phyloP scores from a whole-genome alignment of 2,329 filamentous ascomycete genomes.

The Xylaria sp. region DNA sequence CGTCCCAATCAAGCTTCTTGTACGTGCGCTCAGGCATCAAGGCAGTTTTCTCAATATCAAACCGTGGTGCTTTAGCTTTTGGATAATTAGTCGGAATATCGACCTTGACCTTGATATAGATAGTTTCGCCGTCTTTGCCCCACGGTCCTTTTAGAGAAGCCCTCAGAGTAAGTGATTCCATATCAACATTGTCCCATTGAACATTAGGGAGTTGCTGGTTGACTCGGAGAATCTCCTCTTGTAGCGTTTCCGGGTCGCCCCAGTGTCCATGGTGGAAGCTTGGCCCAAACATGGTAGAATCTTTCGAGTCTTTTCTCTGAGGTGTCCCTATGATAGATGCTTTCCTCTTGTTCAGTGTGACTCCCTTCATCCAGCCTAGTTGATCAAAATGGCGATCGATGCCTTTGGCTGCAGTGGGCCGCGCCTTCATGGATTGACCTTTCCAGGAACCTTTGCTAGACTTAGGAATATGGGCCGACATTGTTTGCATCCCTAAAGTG shows the following conservation, averaged over 20 bases:
- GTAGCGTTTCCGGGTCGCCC: conserved; percentile 70
- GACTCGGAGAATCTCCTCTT: conserved; percentile 73
- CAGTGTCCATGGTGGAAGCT: conserved; percentile 66
- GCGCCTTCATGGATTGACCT: conserved; percentile 69
- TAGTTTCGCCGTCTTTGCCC: conserved; percentile 66
- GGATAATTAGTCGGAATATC: conserved; percentile 70
- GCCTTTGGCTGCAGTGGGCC: conserved; percentile 55
- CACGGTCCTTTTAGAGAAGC: conserved; percentile 74
- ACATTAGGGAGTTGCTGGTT: conserved; percentile 72
- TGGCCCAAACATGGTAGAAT: conserved; percentile 63
- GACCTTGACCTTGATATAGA: conserved; percentile 71
- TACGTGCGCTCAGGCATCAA: conserved; percentile 69
- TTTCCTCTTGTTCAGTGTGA: conserved; percentile 70
- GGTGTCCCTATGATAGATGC: conserved; percentile 55
- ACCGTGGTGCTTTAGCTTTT: conserved; percentile 66
- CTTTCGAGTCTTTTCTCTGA: conserved; percentile 63
- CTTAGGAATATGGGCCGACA: conserved; percentile 54
- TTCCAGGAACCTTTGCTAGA: conserved; percentile 58
- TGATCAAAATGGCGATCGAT: conserved; percentile 65
- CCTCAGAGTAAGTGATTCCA: conserved; percentile 68
- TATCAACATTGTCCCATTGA: conserved; percentile 72
- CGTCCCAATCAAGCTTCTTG: conserved; percentile 63
- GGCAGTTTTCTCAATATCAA: conserved; percentile 69
- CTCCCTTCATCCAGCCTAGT: conserved; percentile 76
- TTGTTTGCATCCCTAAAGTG: conserved; percentile 58